Evolutionary conservation across 2,329 filamentous ascomycete species (phyloP).

Genomic region (Diaporthe nobilis): DNA sequence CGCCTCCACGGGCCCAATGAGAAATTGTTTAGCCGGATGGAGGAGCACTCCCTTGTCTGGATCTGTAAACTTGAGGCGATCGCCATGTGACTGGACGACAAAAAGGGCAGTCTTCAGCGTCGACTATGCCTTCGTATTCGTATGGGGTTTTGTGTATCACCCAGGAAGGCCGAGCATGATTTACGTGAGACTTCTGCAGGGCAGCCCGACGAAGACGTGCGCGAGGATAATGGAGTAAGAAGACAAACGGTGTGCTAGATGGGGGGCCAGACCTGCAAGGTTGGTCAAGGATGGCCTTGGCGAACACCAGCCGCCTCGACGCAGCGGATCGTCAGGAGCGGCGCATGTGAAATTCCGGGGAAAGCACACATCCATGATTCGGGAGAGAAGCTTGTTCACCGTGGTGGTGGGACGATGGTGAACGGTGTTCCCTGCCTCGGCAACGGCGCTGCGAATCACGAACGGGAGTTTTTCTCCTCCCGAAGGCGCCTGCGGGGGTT

Average conservation of each 20-base stretch:
- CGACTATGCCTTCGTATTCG: constrained; percentile 16
- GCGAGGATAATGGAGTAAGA: neutral
- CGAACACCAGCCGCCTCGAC: neutral
- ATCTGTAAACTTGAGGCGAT: constrained; percentile 20
- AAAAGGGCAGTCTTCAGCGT: constrained; percentile 8
- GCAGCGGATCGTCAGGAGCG: neutral
- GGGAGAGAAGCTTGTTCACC: constrained; percentile 21
- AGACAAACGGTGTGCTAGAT: neutral
- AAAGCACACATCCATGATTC: neutral
- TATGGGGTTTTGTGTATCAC: neutral
- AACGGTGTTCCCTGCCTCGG: constrained; percentile 15
- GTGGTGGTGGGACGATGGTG: neutral
- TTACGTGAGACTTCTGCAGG: neutral
- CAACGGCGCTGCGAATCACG: constrained; percentile 16
- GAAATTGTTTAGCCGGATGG: neutral
- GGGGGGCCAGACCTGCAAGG: neutral
- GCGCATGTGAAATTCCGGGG: constrained; percentile 5
- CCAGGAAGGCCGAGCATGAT: constrained; percentile 4
- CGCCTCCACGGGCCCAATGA: neutral
- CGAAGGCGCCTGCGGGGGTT: neutral
- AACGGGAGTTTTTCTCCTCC: neutral
- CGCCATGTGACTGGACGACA: constrained; percentile 2
- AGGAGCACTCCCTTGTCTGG: neutral
- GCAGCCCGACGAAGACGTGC: neutral
- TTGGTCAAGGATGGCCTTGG: neutral